Percentiles rank a stretch among this genome's conserved stretches.
phyloP scores from a whole-genome alignment of 2,329 filamentous ascomycete genomes.

The Venturiaceae sp. region DNA sequence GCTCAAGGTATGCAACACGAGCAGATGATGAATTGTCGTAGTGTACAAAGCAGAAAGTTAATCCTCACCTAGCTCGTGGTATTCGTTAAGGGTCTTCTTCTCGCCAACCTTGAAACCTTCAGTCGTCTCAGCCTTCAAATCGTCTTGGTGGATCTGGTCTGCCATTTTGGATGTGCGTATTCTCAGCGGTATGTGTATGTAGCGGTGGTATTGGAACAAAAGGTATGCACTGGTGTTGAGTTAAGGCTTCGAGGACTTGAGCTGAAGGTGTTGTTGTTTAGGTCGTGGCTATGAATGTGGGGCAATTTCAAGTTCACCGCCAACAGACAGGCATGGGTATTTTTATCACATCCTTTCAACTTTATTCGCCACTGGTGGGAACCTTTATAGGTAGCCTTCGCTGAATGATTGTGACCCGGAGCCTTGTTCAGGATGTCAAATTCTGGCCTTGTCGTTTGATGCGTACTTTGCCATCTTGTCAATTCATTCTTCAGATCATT shows the following conservation, averaged over 20 bases:
- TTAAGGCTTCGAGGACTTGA: neutral
- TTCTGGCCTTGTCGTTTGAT: neutral
- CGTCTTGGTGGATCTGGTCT: slow-evolving; percentile 49
- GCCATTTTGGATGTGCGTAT: slow-evolving; percentile 25
- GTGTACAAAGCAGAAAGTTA: too few species aligned
- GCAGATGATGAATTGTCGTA: too few species aligned
- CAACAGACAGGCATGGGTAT: neutral
- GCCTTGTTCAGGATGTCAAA: neutral
- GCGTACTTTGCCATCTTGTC: too few species aligned
- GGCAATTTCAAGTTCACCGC: neutral
- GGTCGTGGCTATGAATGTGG: neutral
- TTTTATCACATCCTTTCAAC: neutral
- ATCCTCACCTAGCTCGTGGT: slow-evolving; percentile 77
- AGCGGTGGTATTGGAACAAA: too few species aligned
- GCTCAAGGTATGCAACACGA: too few species aligned
- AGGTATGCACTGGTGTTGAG: neutral
- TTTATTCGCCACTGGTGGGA: neutral
- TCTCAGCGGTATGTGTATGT: too few species aligned
- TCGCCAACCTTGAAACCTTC: slow-evolving; percentile 97
- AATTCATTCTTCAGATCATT: too few species aligned
- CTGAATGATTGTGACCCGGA: neutral
- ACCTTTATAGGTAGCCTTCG: too few species aligned
- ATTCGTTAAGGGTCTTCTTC: slow-evolving; percentile 96
- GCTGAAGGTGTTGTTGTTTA: neutral
- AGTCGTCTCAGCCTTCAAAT: slow-evolving; percentile 77